phyloP scores from a whole-genome alignment of 2,329 filamentous ascomycete species.

The Chrysosporium queenslandicum region DNA sequence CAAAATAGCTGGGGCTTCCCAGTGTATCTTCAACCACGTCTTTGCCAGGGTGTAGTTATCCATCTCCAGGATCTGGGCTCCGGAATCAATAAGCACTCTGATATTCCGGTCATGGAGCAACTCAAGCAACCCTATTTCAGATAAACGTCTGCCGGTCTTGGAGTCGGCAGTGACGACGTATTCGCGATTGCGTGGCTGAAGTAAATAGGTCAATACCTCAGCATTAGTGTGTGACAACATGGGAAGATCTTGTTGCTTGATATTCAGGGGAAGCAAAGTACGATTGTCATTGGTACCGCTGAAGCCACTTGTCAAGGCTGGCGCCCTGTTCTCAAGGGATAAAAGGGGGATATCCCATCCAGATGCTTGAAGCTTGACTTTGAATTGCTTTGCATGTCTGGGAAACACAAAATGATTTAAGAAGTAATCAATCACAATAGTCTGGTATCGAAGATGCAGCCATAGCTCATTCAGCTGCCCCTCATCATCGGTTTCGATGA shows the following conservation, averaged over 20 bases:
- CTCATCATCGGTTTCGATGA: conserved; percentile 51
- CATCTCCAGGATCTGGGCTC: conserved; percentile 58
- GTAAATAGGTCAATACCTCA: conserved; percentile 50
- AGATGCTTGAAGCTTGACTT: conserved; percentile 52
- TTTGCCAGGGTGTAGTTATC: conserved; percentile 43
- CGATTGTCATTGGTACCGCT: conserved; percentile 59
- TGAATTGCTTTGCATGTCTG: conserved; percentile 53
- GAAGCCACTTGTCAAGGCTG: conserved; percentile 49
- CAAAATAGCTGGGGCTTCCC: conserved; percentile 9
- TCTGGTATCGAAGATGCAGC: conserved; percentile 43
- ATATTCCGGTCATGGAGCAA: conserved; percentile 37
- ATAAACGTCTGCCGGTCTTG: conserved; percentile 6
- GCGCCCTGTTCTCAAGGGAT: conserved; percentile 10
- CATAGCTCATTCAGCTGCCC: conserved; percentile 43
- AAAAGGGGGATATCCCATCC: conserved; percentile 53
- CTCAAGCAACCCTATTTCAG: conserved; percentile 25
- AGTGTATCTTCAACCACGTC: conserved; percentile 41
- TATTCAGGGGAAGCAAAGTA: conserved; percentile 46
- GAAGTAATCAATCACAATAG: conserved; percentile 54
- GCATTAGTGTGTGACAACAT: conserved; percentile 57
- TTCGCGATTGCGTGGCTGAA: conserved; percentile 43
- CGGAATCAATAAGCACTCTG: conserved; percentile 59
- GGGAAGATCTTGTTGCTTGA: conserved; percentile 47
- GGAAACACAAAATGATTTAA: conserved; percentile 51
- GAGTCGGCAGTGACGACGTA: conserved; percentile 14